A percentile compares a stretch with the other conserved stretches of the same genome.
These are phyloP conservation scores for Yarrowia bubula DNA, from an alignment of 805 yeast species.

Conservation along the genomic window DNA sequence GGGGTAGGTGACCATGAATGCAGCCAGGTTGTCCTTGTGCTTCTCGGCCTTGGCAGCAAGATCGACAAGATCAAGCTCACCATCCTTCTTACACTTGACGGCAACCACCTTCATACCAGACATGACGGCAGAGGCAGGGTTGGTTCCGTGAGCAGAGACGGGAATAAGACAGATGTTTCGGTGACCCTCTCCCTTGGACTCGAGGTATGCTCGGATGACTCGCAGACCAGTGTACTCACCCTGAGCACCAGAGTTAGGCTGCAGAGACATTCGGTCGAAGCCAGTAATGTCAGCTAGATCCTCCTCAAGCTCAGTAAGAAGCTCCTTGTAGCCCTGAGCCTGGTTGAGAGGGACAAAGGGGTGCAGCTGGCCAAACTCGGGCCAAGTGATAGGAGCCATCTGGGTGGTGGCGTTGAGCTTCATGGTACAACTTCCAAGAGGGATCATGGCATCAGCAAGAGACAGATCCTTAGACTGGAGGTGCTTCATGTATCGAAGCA, in stretches of 20 bases:
- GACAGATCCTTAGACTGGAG: conserved; percentile 88
- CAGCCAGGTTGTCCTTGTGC: conserved; percentile 71
- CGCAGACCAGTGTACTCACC: conserved; percentile 96
- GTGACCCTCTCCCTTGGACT: conserved; percentile 63
- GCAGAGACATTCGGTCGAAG: conserved; percentile 81
- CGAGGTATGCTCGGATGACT: conserved; percentile 75
- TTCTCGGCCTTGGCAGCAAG: conserved; percentile 67
- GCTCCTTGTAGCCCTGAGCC: conserved; percentile 79
- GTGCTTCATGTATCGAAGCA: conserved; percentile 83
- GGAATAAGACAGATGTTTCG: conserved; percentile 92
- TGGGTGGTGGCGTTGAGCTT: conserved; percentile 92
- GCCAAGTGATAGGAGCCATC: conserved; percentile 93
- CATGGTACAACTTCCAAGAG: conserved; percentile 98
- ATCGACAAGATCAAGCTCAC: conserved; percentile 81
- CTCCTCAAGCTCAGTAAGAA: conserved; percentile 71
- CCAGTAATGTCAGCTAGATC: conserved; percentile 94
- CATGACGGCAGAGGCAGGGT: conserved; percentile 98
- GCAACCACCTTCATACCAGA: conserved; percentile 92
- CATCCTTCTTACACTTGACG: conserved; percentile 79
- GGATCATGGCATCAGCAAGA: conserved; percentile 93
- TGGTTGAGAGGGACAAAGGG: conserved; percentile 91
- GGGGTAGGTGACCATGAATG: conserved; percentile 95
- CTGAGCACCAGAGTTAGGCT: conserved; percentile 98
- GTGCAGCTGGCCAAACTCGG: conserved; percentile 83
- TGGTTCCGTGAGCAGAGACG: conserved; percentile 96